phyloP scores from a whole-genome alignment of 495 filamentous ascomycete species.

The Arthonia radiata region DNA sequence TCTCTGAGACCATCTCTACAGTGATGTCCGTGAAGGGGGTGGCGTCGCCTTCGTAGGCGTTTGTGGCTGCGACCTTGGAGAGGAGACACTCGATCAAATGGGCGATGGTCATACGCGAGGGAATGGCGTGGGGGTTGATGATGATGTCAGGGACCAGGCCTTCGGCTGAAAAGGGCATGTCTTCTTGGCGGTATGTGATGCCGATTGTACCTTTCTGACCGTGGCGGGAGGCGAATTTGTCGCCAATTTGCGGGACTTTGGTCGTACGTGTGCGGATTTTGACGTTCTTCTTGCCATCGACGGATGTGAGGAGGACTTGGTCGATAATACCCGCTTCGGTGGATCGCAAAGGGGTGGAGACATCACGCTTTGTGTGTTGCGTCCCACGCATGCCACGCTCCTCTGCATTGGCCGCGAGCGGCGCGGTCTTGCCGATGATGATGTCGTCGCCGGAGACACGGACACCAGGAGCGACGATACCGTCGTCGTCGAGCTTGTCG shows the following conservation, averaged over 20 bases:
- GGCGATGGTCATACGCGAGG: conserved; percentile 98
- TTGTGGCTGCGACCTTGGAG: conserved; percentile 75
- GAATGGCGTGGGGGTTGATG: conserved; percentile 98
- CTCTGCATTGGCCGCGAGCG: conserved; percentile 72
- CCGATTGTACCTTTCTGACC: conserved; percentile 98
- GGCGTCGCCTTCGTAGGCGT: conserved; percentile 85
- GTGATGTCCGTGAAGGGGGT: conserved; percentile 97
- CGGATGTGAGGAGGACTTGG: conserved; percentile 71
- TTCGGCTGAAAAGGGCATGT: conserved; percentile 93
- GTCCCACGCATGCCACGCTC: conserved; percentile 83
- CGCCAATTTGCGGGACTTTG: conserved; percentile 93
- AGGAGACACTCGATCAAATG: conserved; percentile 98
- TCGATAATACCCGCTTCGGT: conserved; percentile 95
- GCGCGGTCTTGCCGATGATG: conserved; percentile 95
- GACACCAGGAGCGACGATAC: conserved; percentile 74
- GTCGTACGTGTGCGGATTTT: conserved; percentile 95
- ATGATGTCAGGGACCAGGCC: conserved; percentile 86
- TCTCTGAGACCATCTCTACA: conserved; percentile 69
- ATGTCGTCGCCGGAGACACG: conserved; percentile 94
- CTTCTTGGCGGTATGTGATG: conserved; percentile 89
- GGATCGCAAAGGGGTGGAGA: conserved; percentile 77
- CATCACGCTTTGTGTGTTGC: conserved; percentile 75
- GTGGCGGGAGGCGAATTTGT: conserved; percentile 98
- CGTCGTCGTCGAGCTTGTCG: conserved; percentile 91
- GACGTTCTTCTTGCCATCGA: conserved; percentile 71